A percentile compares a stretch with the other conserved stretches of the same genome.
phyloP scores from a whole-genome alignment of 352 stramenopile genomes.

The Phytopythium mirpurense region DNA sequence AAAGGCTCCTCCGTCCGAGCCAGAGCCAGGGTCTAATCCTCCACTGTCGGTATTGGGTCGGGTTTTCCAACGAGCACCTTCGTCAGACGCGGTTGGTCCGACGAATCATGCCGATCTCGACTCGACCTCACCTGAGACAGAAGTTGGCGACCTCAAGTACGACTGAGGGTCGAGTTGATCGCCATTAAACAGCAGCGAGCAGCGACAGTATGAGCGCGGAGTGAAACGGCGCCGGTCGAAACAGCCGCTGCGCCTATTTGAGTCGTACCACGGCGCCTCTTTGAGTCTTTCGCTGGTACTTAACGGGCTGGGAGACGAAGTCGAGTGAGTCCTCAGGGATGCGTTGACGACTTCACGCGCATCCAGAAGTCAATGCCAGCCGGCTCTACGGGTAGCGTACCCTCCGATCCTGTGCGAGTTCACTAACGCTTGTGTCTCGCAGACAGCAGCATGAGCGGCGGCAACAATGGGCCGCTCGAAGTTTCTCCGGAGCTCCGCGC shows the following conservation, averaged over 20 bases:
- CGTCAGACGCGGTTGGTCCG: not conserved
- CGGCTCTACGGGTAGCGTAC: not conserved
- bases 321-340: not conserved
- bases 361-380: not conserved
- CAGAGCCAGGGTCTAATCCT: not conserved
- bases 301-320: not conserved
- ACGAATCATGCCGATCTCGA: not conserved
- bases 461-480: slow-evolving; percentile 13
- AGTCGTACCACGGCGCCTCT: too few relatives aligned
- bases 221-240: not conserved
- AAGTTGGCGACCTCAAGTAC: not conserved
- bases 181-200: not conserved
- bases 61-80: not conserved
- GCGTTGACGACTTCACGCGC: not conserved
- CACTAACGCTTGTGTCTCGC: not conserved
- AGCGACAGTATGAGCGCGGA: not conserved
- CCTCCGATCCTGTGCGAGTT: not conserved
- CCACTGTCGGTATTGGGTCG: not conserved
- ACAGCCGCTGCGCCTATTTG: slow-evolving; percentile 2
- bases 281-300: not conserved
- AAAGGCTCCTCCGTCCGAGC: not conserved
- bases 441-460: not conserved
- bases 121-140: not conserved
- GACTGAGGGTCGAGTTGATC: not conserved
- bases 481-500: slow-evolving; percentile 34